Evolutionary conservation across 2,329 filamentous ascomycete genomes (phyloP).

Genomic region (Xylariaceae sp.): DNA sequence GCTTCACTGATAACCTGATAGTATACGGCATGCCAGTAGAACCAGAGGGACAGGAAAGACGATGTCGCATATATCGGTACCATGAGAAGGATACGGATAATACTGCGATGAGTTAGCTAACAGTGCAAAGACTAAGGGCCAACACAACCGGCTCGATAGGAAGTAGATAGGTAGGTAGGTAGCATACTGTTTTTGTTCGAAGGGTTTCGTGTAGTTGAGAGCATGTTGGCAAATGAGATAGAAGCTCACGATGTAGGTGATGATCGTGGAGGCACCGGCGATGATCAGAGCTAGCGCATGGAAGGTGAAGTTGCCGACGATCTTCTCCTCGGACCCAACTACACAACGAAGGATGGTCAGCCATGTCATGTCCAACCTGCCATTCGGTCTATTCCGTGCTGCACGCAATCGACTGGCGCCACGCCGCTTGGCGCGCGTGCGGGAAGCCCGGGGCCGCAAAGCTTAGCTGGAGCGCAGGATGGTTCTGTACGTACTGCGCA

Average conservation of each 20-base stretch:
- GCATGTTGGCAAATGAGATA: slow-evolving; percentile 57
- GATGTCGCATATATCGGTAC: slow-evolving; percentile 74
- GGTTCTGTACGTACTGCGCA: slow-evolving; percentile 30
- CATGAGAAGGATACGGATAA: slow-evolving; percentile 86
- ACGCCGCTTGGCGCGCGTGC: slow-evolving; percentile 21
- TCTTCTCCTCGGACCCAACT: slow-evolving; percentile 44
- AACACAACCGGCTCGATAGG: neutral
- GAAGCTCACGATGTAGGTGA: slow-evolving; percentile 49
- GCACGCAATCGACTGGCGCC: slow-evolving; percentile 10
- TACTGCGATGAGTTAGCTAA: slow-evolving; percentile 42
- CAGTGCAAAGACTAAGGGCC: neutral
- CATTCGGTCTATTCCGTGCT: neutral
- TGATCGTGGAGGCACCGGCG: slow-evolving; percentile 42
- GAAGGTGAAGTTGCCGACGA: slow-evolving; percentile 48
- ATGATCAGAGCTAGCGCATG: slow-evolving; percentile 51
- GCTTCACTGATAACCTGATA: slow-evolving; percentile 77
- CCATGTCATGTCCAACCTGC: slow-evolving; percentile 14
- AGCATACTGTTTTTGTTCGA: slow-evolving; percentile 50
- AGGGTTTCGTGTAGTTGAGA: slow-evolving; percentile 54
- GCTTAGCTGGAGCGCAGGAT: slow-evolving; percentile 14
- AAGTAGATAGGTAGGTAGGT: neutral
- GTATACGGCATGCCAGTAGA: slow-evolving; percentile 74
- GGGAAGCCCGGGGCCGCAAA: slow-evolving; percentile 19
- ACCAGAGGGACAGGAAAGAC: slow-evolving; percentile 66
- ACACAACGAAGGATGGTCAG: slow-evolving; percentile 25